Evolutionary conservation across 768 basidiomycete species (phyloP).

Genomic region (Hebeloma cylindrosporum): DNA sequence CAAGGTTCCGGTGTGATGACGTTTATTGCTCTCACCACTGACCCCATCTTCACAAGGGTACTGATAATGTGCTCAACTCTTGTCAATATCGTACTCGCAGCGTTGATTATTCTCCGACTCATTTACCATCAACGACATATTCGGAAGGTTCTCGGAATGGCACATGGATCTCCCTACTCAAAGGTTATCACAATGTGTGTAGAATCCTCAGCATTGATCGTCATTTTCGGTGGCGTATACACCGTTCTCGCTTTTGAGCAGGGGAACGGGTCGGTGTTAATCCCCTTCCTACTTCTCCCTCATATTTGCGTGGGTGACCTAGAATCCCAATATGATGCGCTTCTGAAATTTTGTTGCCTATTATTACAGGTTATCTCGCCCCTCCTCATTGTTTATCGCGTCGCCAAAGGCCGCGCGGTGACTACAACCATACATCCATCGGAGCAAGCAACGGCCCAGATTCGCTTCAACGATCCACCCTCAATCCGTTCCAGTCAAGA

Average conservation of each 20-base stretch:
- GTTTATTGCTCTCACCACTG: too few species aligned
- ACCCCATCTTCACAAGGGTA: too few species aligned
- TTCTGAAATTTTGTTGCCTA: background rate
- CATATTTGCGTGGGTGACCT: conserved; percentile 15
- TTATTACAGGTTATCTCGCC: conserved; percentile 7
- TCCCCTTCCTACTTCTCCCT: conserved; percentile 8
- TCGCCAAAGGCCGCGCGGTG: conserved; percentile 8
- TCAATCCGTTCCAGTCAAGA: too few species aligned
- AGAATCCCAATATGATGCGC: background rate
- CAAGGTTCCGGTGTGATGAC: too few species aligned
- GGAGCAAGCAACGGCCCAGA: too few species aligned
- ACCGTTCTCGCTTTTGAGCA: conserved; percentile 6
- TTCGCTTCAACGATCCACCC: too few species aligned
- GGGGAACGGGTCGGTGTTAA: conserved; percentile 12
- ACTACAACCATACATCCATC: too few species aligned
- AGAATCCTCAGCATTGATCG: conserved; percentile 17
- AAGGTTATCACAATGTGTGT: conserved; percentile 16
- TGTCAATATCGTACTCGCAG: conserved; percentile 12
- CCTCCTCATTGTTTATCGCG: conserved; percentile 8
- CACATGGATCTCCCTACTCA: conserved; percentile 14
- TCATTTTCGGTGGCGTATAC: conserved; percentile 9
- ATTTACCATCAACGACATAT: conserved; percentile 12
- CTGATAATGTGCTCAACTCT: conserved; percentile 18
- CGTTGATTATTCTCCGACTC: conserved; percentile 13
- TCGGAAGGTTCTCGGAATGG: conserved; percentile 3